Evolutionary conservation across 495 filamentous ascomycete species (phyloP).

Genomic region (Hyaloscypha hepaticicola): DNA sequence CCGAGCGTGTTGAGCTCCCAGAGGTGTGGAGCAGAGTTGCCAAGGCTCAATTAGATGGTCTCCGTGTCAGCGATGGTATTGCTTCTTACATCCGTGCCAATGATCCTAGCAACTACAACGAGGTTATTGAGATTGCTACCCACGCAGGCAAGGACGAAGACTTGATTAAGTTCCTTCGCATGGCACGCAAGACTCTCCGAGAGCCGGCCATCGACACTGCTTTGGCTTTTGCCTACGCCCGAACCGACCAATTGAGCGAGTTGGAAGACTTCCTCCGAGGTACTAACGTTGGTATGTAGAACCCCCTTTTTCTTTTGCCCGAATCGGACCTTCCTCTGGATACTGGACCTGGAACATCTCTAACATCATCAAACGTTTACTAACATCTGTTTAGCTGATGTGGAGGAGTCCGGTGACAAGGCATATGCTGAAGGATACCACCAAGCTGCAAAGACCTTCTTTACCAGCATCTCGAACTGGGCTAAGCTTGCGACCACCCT

Average conservation of each 20-base stretch:
- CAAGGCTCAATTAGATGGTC: slow-evolving; percentile 96
- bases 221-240: slow-evolving; percentile 89
- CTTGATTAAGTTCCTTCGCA: slow-evolving; percentile 92
- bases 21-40: slow-evolving; percentile 99
- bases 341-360: no score
- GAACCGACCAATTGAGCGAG: slow-evolving; percentile 86
- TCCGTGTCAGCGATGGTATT: slow-evolving; percentile 89
- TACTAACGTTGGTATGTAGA: slow-evolving; percentile 59
- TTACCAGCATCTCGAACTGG: slow-evolving; percentile 98
- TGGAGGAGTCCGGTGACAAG: slow-evolving; percentile 96
- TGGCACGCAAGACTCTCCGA: slow-evolving; percentile 95
- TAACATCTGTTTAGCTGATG: slow-evolving; percentile 60
- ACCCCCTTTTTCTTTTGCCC: no score
- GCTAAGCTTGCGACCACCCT: slow-evolving; percentile 96
- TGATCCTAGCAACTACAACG: slow-evolving; percentile 88
- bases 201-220: slow-evolving; percentile 93
- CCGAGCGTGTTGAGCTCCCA: slow-evolving; percentile 90
- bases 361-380: no score
- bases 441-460: slow-evolving; percentile 98
- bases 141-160: slow-evolving; percentile 98
- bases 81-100: slow-evolving; percentile 95
- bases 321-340: no score
- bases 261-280: slow-evolving; percentile 94
- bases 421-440: slow-evolving; percentile 93
- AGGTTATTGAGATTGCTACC: slow-evolving; percentile 95